These are phyloP conservation scores for Cadophora sp. DNA, from an alignment of 2,329 filamentous ascomycete species.

Conservation along the genomic window DNA sequence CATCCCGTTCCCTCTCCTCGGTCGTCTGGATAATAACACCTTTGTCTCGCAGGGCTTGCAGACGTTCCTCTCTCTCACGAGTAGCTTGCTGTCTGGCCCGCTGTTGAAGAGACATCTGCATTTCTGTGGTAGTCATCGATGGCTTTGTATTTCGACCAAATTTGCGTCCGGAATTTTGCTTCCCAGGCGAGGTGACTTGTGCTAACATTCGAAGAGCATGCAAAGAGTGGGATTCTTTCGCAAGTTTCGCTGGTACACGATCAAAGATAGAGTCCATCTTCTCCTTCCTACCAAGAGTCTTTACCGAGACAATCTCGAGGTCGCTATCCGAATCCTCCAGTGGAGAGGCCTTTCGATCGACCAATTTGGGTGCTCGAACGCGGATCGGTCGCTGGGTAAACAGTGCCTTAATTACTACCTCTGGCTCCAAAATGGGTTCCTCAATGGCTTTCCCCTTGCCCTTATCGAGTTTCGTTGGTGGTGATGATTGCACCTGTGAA, in stretches of 20 bases:
- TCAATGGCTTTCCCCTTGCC: conserved; percentile 65
- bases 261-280: conserved; percentile 72
- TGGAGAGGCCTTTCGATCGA: conserved; percentile 46
- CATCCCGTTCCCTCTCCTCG: conserved; percentile 84
- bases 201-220: conserved; percentile 76
- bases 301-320: conserved; percentile 45
- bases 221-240: conserved; percentile 68
- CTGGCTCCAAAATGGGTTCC: conserved; percentile 31
- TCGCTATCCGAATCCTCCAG: conserved; percentile 56
- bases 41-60: conserved; percentile 78
- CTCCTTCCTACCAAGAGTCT: conserved; percentile 49
- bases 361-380: conserved; percentile 49
- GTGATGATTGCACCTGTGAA: conserved; percentile 29
- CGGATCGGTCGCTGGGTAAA: conserved; percentile 46
- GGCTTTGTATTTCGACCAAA: conserved; percentile 51
- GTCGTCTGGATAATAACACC: conserved; percentile 83
- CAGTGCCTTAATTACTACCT: conserved; percentile 32
- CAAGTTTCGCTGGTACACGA: conserved; percentile 66
- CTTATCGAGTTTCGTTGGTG: conserved; percentile 53
- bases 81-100: conserved; percentile 83
- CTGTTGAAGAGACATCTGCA: conserved; percentile 71
- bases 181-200: conserved; percentile 70
- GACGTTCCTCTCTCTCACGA: conserved; percentile 75
- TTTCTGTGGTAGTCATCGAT: conserved; percentile 71
- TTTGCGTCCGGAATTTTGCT: conserved; percentile 53